Evolutionary conservation across 2,329 filamentous ascomycete genomes (phyloP), one percentile per base, ranked within the genome.

Genomic region (Lojkania enalia): DNA sequence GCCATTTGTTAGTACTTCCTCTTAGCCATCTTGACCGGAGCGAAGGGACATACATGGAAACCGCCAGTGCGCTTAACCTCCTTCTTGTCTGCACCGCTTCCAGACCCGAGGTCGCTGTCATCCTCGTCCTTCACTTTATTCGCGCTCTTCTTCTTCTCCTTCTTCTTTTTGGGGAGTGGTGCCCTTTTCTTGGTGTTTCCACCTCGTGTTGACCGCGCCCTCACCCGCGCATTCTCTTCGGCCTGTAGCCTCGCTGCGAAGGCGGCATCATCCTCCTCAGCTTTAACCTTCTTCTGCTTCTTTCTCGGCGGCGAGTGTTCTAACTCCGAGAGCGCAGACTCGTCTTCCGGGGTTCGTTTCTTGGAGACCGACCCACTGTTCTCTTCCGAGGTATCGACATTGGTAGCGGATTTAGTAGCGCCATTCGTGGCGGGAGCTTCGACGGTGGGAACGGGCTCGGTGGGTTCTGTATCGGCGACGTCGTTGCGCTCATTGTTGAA

Each of bases 241-340:
- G 90, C 92, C 71, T 99, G 94, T 25, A 99, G 77, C 67, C 87
- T 83, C 13, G 90, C 90, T 1, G 94, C 94, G 50, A 92, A 82
- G 33, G 87, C 84, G 23, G 92, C 94, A 70, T 99, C 94, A 21
- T 88, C 86, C 53, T 95, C 89, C 55, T 81, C 74, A 20, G 82
- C 80, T 64, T 84, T 84, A 56, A 71, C 74, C 70, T 86, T 86
- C 72, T 89, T 90, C 66, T 85, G 63, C 55, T 72, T 75, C 55
- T 73, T 74, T 61, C 75, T 76, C 1, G 74, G 72, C 19, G 74
- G 74, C 3, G 71, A 61, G 14, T 69, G 58, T 19, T 67, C 64
- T 39, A 71, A 59, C 35, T 72, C 70, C 12, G 74, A 77, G 38
- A 73, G 59, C 27, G 64, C 66, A 11, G 71, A 74, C 27, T 69